Base-by-base conservation (phyloP, 148 eudicot species). In the Beta vulgaris region DNA sequence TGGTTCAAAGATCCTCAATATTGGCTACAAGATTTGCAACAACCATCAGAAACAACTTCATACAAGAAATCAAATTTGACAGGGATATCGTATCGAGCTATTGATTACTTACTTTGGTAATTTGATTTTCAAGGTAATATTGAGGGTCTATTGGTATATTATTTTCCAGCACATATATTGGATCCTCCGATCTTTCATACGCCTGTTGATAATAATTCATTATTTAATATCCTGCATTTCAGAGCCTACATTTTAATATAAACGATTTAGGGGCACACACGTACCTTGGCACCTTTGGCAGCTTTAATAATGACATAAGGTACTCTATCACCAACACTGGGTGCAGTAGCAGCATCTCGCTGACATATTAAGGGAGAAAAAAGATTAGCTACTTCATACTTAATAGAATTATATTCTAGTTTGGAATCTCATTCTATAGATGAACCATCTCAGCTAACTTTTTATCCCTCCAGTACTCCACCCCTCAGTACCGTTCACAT, bases 301-400 rank as follows among this genome's bases (percentile, higher is more conserved):
- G 98, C 97, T 86, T 92, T 91, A 32, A 96, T 71, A 76, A 96
- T 96, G 64, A 96, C 98, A 68, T 96, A 96, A 73, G 99, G 99
- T 62, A 96, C 99, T 84, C 99, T 87, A 78, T 96, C 99, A 79
- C 99, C 99, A 82, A 96, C 93, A 81, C 81, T 84, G 60, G 99
- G 99, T 77, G 99, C 99, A 74, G 98, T 96, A 73, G 98, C 99
- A 82, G 99, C 96, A 91, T 96, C 99, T 80, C 99, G 70, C 99
- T 96, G 82, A 75, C 72, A 82, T 74, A 42, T 44, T 16, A 18
- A 62, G 21, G 57, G 28, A 73, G 75, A 55, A 39, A 75, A 62
- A 43, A 32, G 58, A 74, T 40, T 37, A 13, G 61, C n/a, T 60
- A 54, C 63, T 29, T 44, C 54, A 37, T 46, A 35, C 31, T 19